These are phyloP conservation scores for Testicularia cyperi DNA, from an alignment of 1,284 basidiomycete genomes.

Conservation along the genomic window DNA sequence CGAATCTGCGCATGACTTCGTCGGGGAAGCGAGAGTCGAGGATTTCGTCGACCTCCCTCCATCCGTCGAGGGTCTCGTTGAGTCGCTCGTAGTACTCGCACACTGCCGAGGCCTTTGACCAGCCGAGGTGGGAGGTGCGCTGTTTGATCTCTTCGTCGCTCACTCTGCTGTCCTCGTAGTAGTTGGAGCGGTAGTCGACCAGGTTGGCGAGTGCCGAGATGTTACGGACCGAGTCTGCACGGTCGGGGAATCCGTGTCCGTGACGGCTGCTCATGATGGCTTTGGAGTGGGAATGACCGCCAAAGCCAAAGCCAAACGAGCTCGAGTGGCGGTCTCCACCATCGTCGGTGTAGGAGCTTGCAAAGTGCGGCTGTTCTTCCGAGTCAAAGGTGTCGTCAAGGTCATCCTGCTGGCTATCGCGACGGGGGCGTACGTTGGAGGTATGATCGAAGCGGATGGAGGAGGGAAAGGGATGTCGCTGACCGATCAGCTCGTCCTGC, in stretches of 20 bases:
- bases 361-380: constrained; percentile 8
- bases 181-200: constrained; percentile 51
- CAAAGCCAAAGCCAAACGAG: constrained; percentile 5
- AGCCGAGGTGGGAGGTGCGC: constrained; percentile 22
- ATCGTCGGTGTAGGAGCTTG: constrained; percentile 13
- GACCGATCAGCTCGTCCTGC: not conserved
- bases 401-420: not conserved
- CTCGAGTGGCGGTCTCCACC: constrained; percentile 23
- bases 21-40: constrained; percentile 56
- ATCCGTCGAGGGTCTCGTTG: constrained; percentile 54
- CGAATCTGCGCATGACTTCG: constrained; percentile 55
- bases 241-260: constrained; percentile 41
- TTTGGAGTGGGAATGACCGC: constrained; percentile 2
- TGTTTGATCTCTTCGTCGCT: constrained; percentile 39
- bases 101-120: constrained; percentile 33
- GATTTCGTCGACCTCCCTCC: constrained; percentile 57
- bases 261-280: constrained; percentile 31
- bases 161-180: constrained; percentile 45
- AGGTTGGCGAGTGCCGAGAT: constrained; percentile 48
- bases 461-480: constrained; percentile 7
- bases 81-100: constrained; percentile 50
- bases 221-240: constrained; percentile 48
- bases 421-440: not conserved
- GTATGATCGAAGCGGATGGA: constrained; percentile 15
- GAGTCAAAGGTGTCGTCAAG: constrained; percentile 3